phyloP scores from a whole-genome alignment of 2,329 filamentous ascomycete genomes.

The Cordyceps tenuipes region DNA sequence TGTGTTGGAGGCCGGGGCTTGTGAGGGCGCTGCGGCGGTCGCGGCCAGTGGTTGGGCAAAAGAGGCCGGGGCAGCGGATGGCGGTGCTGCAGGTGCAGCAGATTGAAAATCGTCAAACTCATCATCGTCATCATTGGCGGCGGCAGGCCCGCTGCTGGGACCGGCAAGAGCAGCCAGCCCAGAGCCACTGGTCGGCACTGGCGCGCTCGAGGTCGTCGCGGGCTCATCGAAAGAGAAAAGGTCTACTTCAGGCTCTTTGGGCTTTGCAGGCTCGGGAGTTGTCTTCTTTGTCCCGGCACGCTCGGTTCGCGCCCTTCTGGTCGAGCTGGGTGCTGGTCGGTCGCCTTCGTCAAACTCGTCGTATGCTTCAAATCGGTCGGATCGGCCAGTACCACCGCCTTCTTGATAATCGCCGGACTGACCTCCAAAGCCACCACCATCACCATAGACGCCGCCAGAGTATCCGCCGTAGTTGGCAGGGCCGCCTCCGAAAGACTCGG shows the following conservation, averaged over 20 bases:
- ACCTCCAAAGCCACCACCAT: constrained; percentile 87
- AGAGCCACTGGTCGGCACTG: constrained; percentile 38
- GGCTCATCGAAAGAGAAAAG: constrained; percentile 88
- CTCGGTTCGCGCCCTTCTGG: constrained; percentile 26
- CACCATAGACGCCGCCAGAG: constrained; percentile 77
- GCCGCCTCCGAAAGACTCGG: constrained; percentile 54
- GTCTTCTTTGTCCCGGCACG: constrained; percentile 30
- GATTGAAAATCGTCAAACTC: constrained; percentile 98
- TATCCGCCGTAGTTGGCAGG: constrained; percentile 46
- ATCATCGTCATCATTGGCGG: constrained; percentile 62
- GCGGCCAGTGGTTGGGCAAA: constrained; percentile 80
- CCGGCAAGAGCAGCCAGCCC: constrained; percentile 38
- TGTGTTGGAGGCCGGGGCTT: constrained; percentile 67
- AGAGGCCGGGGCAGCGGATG: constrained; percentile 59
- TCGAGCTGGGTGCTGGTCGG: constrained; percentile 36
- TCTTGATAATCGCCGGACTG: constrained; percentile 65
- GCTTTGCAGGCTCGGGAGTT: constrained; percentile 58
- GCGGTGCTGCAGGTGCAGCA: constrained; percentile 48
- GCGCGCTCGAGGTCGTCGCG: constrained; percentile 36
- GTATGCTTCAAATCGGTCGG: constrained; percentile 89
- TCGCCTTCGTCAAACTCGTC: constrained; percentile 85
- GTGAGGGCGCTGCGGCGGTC: constrained; percentile 33
- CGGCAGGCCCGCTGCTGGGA: constrained; percentile 20
- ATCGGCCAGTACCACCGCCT: constrained; percentile 41
- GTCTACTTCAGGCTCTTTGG: constrained; percentile 83